These are phyloP conservation scores for Kodamaea kaohsiungensis DNA, from an alignment of 805 yeast genomes.

Conservation along the genomic window DNA sequence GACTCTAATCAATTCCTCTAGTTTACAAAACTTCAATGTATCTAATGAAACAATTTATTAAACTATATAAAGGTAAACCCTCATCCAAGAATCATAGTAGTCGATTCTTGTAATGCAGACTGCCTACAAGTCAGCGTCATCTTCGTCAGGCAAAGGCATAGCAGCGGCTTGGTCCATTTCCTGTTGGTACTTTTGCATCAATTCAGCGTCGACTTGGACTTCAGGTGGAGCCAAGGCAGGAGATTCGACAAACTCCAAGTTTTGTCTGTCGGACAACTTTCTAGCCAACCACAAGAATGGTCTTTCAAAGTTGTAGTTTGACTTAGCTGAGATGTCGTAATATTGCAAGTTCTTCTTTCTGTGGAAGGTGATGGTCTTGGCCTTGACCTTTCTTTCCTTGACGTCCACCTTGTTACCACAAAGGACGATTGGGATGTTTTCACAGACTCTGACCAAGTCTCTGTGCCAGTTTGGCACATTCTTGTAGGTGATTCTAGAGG, in stretches of 20 bases:
- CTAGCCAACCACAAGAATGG: constrained; percentile 99
- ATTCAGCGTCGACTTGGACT: constrained; percentile 93
- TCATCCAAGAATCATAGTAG: background rate
- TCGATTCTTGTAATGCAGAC: background rate
- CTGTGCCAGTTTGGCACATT: constrained; percentile 99
- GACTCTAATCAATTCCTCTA: too few species aligned
- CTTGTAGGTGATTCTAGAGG: constrained; percentile 98
- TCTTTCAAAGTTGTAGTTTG: constrained; percentile 99
- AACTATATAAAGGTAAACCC: constrained; percentile 7
- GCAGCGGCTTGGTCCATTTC: constrained; percentile 99
- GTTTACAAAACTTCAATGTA: background rate
- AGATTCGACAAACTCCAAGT: constrained; percentile 96
- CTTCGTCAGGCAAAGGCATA: constrained; percentile 99
- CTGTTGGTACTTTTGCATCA: constrained; percentile 98
- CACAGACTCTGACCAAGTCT: constrained; percentile 99
- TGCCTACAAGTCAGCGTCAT: constrained; percentile 93
- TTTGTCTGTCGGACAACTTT: constrained; percentile 97
- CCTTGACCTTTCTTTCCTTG: constrained; percentile 99
- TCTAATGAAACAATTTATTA: constrained; percentile 2
- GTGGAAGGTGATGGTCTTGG: constrained; percentile 99
- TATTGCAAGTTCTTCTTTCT: constrained; percentile 99
- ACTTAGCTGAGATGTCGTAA: constrained; percentile 99
- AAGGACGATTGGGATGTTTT: constrained; percentile 97
- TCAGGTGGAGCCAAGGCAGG: constrained; percentile 99
- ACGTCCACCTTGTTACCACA: constrained; percentile 99